Evolutionary conservation across 2,329 filamentous ascomycete genomes (phyloP).

Genomic region (Trichoderma koningii): DNA sequence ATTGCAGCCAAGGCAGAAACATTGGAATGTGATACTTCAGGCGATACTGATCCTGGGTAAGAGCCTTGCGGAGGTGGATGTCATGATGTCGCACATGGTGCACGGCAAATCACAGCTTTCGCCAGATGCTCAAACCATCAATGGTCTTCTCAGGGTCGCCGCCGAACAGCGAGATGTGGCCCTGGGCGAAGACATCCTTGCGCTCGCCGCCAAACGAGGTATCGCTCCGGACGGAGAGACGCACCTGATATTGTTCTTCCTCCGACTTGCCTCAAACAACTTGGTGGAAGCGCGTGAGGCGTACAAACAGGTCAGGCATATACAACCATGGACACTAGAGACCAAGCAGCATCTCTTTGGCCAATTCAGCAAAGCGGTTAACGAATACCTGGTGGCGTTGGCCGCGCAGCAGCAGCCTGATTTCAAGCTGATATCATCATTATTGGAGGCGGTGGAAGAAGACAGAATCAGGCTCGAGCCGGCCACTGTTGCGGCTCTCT

Average conservation of each 20-base stretch:
- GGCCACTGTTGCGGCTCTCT: constrained; percentile 73
- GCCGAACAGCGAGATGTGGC: constrained; percentile 69
- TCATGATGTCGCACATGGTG: constrained; percentile 73
- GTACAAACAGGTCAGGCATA: constrained; percentile 52
- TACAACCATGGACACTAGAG: constrained; percentile 45
- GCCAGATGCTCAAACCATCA: constrained; percentile 73
- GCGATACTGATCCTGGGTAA: constrained; percentile 69
- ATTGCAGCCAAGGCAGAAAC: constrained; percentile 51
- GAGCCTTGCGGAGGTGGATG: constrained; percentile 53
- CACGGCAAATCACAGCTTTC: constrained; percentile 52
- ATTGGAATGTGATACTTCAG: constrained; percentile 75
- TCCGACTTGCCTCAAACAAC: constrained; percentile 73
- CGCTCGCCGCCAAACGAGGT: constrained; percentile 64
- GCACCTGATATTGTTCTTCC: constrained; percentile 72
- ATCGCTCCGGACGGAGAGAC: constrained; percentile 70
- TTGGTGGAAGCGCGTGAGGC: constrained; percentile 67
- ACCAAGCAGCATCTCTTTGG: constrained; percentile 46
- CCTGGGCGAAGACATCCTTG: constrained; percentile 71
- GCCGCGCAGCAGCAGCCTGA: constrained; percentile 62
- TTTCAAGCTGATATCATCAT: constrained; percentile 70
- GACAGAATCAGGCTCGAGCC: constrained; percentile 69
- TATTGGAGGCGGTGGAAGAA: constrained; percentile 73
- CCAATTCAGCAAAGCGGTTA: constrained; percentile 65
- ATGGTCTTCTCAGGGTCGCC: constrained; percentile 72
- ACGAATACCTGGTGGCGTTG: constrained; percentile 70